Evolutionary conservation across 2,329 filamentous ascomycete genomes (phyloP), one percentile per base, ranked within the genome.

Genomic region (Arthrobotrys megalospora): DNA sequence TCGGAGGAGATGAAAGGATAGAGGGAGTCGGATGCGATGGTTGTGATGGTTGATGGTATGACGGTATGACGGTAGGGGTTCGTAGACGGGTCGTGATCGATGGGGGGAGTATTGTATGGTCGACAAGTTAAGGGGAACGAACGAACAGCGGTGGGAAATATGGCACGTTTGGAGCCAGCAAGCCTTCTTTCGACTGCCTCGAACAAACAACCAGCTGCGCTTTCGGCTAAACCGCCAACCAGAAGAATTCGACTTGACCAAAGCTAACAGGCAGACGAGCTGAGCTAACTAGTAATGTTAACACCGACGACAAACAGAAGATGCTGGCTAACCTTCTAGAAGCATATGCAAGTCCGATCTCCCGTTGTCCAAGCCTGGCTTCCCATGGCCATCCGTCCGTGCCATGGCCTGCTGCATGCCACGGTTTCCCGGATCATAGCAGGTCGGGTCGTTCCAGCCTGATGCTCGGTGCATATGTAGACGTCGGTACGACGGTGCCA

Each of bases 181-280:
- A 43, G 55, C 55, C 34, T 58, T 60, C 55, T 60, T 60, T 60
- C 55, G 34, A 41, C 55, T 12, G 1, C 16, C 19, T 50, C 45
- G 47, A 55, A 19, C 48, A 11, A 55, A 69, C 38, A 41, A 53
- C 12, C 36, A 60, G 38, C 36, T 53, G 45, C 58, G n/a, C 58
- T 38, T 64, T 72, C 68, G 68, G 68, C 68, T 72, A 72, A 72
- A 65, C 55, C 68, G 41, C 52, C 65, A 68, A 68, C 65, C 65
- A 68, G 38, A 68, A 28, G 24, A 28, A 28, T 28, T 28, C 24
- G 24, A 28, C 24, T 28, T 28, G 24, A 28, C 24, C 24, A 28
- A 28, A 28, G 24, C 24, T 28, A 28, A 5, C 24, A 28, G 5
- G 24, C 24, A 28, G 24, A 28, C 24, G 24, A 28, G 24, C 24